phyloP scores from a whole-genome alignment of 1,139 yeast species.

The Debaryomyces robertsiae region DNA sequence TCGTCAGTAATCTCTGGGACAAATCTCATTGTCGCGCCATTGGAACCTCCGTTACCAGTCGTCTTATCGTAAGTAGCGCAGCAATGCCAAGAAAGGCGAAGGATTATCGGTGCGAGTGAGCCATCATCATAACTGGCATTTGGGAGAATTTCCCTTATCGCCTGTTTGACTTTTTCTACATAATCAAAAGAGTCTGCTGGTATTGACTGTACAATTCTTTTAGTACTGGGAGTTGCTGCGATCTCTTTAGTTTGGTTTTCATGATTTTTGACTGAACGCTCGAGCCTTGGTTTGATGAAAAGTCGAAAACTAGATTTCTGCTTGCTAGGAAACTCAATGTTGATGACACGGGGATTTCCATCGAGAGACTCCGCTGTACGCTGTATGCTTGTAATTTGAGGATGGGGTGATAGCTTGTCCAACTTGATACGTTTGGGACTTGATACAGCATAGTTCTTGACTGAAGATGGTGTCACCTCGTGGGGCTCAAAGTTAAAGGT shows the following conservation, averaged over 20 bases:
- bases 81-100: slow-evolving; percentile 72
- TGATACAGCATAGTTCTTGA: not conserved
- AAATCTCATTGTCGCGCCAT: slow-evolving; percentile 68
- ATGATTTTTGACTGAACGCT: slow-evolving; percentile 7
- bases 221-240: slow-evolving; percentile 9
- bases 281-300: slow-evolving; percentile 13
- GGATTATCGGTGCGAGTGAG: slow-evolving; percentile 62
- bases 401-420: slow-evolving; percentile 1
- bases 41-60: slow-evolving; percentile 64
- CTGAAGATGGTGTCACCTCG: not conserved
- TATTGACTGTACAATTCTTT: slow-evolving; percentile 13
- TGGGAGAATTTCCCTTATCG: slow-evolving; percentile 19
- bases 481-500: slow-evolving; percentile 5
- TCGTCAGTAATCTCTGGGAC: slow-evolving; percentile 49
- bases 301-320: slow-evolving; percentile 12
- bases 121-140: slow-evolving; percentile 56
- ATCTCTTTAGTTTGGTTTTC: not conserved
- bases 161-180: slow-evolving; percentile 17
- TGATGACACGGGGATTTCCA: slow-evolving; percentile 11
- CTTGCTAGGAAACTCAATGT: slow-evolving; percentile 15
- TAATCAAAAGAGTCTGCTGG: slow-evolving; percentile 15
- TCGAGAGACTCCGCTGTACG: not conserved
- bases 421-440: slow-evolving; percentile 6
- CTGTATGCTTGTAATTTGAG: not conserved
- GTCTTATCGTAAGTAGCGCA: slow-evolving; percentile 63